These are phyloP conservation scores for Colletotrichum somersetense DNA, from an alignment of 2,329 filamentous ascomycete species.

Conservation along the genomic window DNA sequence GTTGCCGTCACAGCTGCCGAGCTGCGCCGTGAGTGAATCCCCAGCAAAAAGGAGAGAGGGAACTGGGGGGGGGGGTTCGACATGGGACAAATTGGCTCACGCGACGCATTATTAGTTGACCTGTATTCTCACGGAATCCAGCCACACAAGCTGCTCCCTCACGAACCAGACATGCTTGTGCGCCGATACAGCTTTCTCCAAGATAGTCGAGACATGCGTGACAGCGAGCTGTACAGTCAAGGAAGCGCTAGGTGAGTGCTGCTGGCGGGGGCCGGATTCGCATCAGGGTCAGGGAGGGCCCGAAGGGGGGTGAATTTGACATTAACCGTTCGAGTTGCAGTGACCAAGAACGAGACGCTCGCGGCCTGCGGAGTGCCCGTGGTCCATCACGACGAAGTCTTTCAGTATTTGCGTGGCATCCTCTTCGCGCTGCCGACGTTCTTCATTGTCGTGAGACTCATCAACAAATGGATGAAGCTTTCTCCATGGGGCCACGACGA, in stretches of 20 bases:
- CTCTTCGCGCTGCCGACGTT: slow-evolving; percentile 28
- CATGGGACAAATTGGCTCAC: background rate
- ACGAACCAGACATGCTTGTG: slow-evolving; percentile 36
- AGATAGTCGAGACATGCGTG: slow-evolving; percentile 29
- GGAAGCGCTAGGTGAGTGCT: slow-evolving; percentile 30
- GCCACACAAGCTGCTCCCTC: slow-evolving; percentile 23
- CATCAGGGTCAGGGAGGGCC: no score
- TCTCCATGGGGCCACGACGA: slow-evolving; percentile 31
- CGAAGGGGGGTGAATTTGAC: background rate
- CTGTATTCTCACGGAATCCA: slow-evolving; percentile 29
- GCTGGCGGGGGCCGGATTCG: background rate
- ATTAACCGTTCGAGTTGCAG: background rate
- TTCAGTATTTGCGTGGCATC: slow-evolving; percentile 13
- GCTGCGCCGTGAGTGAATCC: slow-evolving; percentile 27
- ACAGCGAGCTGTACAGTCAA: slow-evolving; percentile 34
- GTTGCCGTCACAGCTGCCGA: slow-evolving; percentile 3
- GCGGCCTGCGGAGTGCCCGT: slow-evolving; percentile 29
- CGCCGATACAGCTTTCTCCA: slow-evolving; percentile 7
- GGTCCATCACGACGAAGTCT: background rate
- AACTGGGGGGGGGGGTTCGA: accelerated
- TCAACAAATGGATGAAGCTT: slow-evolving; percentile 29
- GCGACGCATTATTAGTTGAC: slow-evolving; percentile 1
- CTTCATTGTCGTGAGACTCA: slow-evolving; percentile 23
- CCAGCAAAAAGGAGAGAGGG: background rate
- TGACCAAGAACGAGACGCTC: slow-evolving; percentile 17